These are phyloP conservation scores for Berberis vulgaris DNA, from an alignment of 164 flowering plant genomes.

Conservation along the genomic window DNA sequence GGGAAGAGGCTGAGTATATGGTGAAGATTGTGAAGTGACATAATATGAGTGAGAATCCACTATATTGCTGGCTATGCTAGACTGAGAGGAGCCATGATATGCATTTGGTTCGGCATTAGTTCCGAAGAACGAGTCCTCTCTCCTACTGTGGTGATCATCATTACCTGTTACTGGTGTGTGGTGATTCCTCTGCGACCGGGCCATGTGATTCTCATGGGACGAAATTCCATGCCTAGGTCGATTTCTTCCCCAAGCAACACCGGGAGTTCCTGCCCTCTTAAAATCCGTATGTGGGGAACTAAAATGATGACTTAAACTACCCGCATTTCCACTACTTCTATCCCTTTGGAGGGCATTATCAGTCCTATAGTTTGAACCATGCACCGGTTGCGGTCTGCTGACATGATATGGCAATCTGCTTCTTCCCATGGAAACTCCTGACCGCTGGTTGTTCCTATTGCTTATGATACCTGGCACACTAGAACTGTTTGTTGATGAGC, in stretches of 20 bases:
- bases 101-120: background rate
- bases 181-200: conserved; percentile 7
- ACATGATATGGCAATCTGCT: conserved; percentile 17
- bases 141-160: background rate
- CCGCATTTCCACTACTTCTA: conserved; percentile 12
- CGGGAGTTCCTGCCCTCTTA: conserved; percentile 21
- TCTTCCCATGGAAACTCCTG: conserved; percentile 11
- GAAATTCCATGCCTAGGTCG: conserved; percentile 13
- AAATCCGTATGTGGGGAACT: conserved; percentile 15
- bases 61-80: too few relatives aligned
- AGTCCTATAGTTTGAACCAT: background rate
- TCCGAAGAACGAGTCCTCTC: background rate
- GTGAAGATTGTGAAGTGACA: background rate
- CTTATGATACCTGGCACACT: conserved; percentile 17
- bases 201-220: conserved; percentile 4
- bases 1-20: background rate
- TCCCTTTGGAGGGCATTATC: conserved; percentile 6
- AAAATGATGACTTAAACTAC: conserved; percentile 15
- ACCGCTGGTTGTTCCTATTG: conserved; percentile 15
- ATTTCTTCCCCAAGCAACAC: conserved; percentile 8
- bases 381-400: background rate
- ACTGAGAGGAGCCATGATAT: too few relatives aligned
- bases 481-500: conserved; percentile 19
- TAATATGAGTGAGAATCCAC: background rate
- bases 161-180: conserved; percentile 3